Percentiles rank a stretch among this genome's conserved stretches.
Conservation (phyloP, 805 yeast genomes). For the Metschnikowia continentalis region DNA sequence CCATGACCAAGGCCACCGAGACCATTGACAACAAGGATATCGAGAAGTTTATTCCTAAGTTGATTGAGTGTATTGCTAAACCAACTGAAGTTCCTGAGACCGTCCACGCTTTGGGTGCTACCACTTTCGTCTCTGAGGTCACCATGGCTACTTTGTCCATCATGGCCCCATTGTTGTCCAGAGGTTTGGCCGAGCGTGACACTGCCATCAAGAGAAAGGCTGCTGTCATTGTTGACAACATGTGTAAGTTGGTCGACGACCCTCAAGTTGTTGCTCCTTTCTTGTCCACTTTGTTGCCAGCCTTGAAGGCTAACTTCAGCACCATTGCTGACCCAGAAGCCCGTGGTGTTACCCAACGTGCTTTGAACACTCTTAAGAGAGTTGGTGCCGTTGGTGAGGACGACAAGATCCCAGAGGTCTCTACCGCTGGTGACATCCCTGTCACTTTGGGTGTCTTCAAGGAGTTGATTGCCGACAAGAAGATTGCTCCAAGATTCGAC, state of each 20-base stretch:
- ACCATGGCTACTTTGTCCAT: slow-evolving; percentile 99
- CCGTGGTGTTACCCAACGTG: slow-evolving; percentile 96
- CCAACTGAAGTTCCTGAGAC: slow-evolving; percentile 99
- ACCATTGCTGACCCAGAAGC: slow-evolving; percentile 99
- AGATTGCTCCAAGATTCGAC: slow-evolving; percentile 73
- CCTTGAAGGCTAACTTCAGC: slow-evolving; percentile 87
- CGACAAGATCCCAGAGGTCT: slow-evolving; percentile 92
- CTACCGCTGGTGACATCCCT: slow-evolving; percentile 95
- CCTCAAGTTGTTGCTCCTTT: slow-evolving; percentile 99
- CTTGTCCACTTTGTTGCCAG: slow-evolving; percentile 92
- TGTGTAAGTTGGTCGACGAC: slow-evolving; percentile 99
- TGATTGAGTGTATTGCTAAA: slow-evolving; percentile 93
- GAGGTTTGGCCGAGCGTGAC: slow-evolving; percentile 99
- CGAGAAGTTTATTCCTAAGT: slow-evolving; percentile 96
- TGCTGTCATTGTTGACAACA: slow-evolving; percentile 99
- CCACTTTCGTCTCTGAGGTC: slow-evolving; percentile 98
- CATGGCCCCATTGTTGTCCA: slow-evolving; percentile 97
- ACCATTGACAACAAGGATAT: slow-evolving; percentile 99
- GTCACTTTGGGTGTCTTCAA: slow-evolving; percentile 83
- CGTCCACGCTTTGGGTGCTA: slow-evolving; percentile 98
- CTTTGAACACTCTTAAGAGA: slow-evolving; percentile 94
- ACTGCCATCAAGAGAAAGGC: slow-evolving; percentile 99
- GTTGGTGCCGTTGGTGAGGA: slow-evolving; percentile 94
- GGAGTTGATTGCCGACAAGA: slow-evolving; percentile 63
- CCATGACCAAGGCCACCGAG: slow-evolving; percentile 94